These are phyloP conservation scores for Pseudogymnoascus sp. DNA, from an alignment of 2,329 filamentous ascomycete genomes.

Conservation along the genomic window DNA sequence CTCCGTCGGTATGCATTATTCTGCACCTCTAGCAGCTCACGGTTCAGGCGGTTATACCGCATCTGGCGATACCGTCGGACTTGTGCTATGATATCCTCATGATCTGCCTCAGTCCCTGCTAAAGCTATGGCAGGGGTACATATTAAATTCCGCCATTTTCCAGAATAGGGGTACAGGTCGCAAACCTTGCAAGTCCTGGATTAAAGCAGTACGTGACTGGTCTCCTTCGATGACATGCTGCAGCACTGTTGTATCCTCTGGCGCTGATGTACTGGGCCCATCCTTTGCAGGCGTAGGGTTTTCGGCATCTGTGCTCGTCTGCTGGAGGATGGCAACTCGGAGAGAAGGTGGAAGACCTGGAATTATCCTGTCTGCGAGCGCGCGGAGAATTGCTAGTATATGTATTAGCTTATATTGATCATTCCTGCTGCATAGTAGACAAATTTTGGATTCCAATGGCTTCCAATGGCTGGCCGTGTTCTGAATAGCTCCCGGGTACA, in stretches of 20 bases:
- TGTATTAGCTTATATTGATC: constrained; percentile 5
- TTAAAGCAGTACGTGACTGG: constrained; percentile 10
- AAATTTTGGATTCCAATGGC: neutral
- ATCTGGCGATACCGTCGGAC: constrained; percentile 54
- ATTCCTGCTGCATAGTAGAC: no score
- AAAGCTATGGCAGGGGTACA: constrained; percentile 35
- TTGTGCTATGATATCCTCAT: constrained; percentile 46
- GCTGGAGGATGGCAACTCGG: constrained; percentile 60
- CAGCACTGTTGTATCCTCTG: neutral
- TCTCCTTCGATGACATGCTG: constrained; percentile 5
- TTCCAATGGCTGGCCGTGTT: neutral
- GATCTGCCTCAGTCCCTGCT: constrained; percentile 47
- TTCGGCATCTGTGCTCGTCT: constrained; percentile 39
- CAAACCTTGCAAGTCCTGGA: constrained; percentile 4
- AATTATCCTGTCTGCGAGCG: constrained; percentile 69
- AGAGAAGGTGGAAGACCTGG: constrained; percentile 63
- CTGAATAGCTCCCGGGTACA: constrained; percentile 19
- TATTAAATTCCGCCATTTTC: neutral
- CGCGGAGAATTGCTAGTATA: constrained; percentile 54
- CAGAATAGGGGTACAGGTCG: neutral
- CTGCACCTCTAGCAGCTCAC: constrained; percentile 58
- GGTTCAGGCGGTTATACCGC: constrained; percentile 52
- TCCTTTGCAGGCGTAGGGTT: constrained; percentile 29
- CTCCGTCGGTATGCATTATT: constrained; percentile 68
- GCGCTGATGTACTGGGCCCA: constrained; percentile 10